Evolutionary conservation across 179 eudicot species (phyloP).

Genomic region (Carnegiea gigantea): DNA sequence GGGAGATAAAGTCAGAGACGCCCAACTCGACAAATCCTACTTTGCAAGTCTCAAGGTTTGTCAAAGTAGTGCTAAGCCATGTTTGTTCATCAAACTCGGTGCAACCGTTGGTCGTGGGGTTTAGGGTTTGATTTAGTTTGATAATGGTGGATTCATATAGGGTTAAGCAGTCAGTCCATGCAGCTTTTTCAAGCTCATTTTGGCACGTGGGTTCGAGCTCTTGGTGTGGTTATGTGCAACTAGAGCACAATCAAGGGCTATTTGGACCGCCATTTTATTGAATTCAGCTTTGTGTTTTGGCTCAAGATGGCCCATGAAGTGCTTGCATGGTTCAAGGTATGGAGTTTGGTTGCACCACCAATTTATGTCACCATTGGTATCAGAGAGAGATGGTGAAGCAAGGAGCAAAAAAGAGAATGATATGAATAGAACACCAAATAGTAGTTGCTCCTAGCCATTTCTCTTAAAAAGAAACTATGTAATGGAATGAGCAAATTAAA

Average conservation of each 20-base stretch:
- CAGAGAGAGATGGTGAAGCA: background rate
- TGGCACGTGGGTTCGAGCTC: conserved; percentile 22
- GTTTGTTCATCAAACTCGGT: conserved; percentile 55
- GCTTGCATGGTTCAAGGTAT: conserved; percentile 42
- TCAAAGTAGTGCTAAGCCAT: conserved; percentile 68
- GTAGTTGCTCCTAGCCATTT: background rate
- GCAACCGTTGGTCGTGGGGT: background rate
- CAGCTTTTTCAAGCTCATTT: conserved; percentile 32
- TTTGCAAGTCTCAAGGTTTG: conserved; percentile 55
- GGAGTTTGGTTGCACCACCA: conserved; percentile 45
- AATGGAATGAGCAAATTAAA: too few species aligned
- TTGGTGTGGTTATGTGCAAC: conserved; percentile 26
- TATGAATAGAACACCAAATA: background rate
- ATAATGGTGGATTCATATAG: conserved; percentile 42
- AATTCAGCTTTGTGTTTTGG: conserved; percentile 38
- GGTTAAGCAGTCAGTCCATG: conserved; percentile 46
- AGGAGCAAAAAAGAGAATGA: too few species aligned
- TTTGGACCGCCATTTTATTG: conserved; percentile 34
- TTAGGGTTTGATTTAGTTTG: conserved; percentile 54
- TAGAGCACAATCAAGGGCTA: conserved; percentile 36
- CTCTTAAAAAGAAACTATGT: too few species aligned
- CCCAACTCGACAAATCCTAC: conserved; percentile 41
- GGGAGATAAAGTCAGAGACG: conserved; percentile 36
- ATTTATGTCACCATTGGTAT: conserved; percentile 1
- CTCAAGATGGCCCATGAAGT: conserved; percentile 28